Conservation (phyloP, 192 early-diverging fungal genomes). For the Linnemannia zychae region DNA sequence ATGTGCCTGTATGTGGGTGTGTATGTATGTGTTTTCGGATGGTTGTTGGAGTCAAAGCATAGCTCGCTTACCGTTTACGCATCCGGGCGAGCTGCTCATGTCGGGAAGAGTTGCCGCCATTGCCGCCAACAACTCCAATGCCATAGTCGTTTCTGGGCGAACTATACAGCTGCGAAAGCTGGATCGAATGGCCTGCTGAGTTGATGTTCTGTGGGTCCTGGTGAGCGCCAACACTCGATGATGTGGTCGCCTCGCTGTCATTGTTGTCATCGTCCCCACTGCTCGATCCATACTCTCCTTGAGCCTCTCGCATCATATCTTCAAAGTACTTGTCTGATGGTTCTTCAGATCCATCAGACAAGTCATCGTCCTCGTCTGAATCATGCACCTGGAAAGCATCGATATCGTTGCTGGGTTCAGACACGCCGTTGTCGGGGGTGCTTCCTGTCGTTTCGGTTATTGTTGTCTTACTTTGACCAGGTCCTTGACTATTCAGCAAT, state of each 20-base stretch:
- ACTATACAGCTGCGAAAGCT: not conserved
- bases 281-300: not conserved
- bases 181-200: not conserved
- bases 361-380: not conserved
- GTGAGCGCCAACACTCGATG: not conserved
- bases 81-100: not conserved
- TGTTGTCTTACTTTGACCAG: not conserved
- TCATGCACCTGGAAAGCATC: not conserved
- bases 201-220: conserved; percentile 2
- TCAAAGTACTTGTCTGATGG: not conserved
- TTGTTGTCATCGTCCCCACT: not conserved
- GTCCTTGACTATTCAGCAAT: not conserved
- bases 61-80: not conserved
- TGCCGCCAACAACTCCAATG: not conserved
- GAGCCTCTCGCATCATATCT: not conserved
- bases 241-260: not conserved
- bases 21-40: too few species aligned
- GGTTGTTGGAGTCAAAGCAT: not conserved
- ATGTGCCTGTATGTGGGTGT: too few species aligned
- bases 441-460: not conserved
- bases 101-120: not conserved
- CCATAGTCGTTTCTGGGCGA: not conserved
- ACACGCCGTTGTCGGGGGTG: not conserved
- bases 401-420: not conserved
- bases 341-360: not conserved